A percentile compares a stretch with the other conserved stretches of the same genome.
Conservation (phyloP, 768 basidiomycete genomes). For the Podaxis sp. region DNA sequence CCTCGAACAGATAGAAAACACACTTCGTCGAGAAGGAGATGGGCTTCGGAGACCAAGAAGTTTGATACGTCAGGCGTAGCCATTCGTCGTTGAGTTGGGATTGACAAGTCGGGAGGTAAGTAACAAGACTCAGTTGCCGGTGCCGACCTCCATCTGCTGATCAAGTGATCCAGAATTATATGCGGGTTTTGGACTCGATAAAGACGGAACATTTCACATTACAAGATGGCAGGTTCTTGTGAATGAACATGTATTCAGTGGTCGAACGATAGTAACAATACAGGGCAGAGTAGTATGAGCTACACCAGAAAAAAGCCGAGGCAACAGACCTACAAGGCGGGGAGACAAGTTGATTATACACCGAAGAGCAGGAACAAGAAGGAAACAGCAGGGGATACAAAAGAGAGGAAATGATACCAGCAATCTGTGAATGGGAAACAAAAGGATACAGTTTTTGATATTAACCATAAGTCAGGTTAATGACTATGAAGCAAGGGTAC, state of each 20-base stretch:
- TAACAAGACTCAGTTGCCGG: neutral
- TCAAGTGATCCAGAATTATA: no score
- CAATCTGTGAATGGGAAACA: neutral
- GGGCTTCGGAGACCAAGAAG: conserved; percentile 72
- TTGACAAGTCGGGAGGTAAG: neutral
- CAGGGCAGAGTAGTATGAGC: conserved; percentile 15
- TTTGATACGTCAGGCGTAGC: conserved; percentile 37
- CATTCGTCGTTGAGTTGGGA: conserved; percentile 10
- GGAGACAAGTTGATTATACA: conserved; percentile 14
- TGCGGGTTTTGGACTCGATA: neutral
- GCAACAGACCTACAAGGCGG: conserved; percentile 3
- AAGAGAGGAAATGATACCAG: neutral
- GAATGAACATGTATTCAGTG: conserved; percentile 10
- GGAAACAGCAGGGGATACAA: conserved; percentile 9
- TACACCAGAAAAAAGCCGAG: conserved; percentile 16
- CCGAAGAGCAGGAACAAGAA: conserved; percentile 3
- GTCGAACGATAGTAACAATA: conserved; percentile 8
- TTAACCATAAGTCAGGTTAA: conserved; percentile 11
- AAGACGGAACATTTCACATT: neutral
- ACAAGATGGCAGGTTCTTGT: neutral
- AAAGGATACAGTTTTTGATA: conserved; percentile 14
- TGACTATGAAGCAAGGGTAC: conserved; percentile 8
- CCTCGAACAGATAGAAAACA: conserved; percentile 24
- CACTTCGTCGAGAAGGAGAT: conserved; percentile 63
- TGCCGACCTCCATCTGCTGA: no score